Percentiles rank a stretch among this genome's conserved stretches.
These are phyloP conservation scores for Termitomyces sp. DNA, from an alignment of 768 basidiomycete species.

Conservation along the genomic window DNA sequence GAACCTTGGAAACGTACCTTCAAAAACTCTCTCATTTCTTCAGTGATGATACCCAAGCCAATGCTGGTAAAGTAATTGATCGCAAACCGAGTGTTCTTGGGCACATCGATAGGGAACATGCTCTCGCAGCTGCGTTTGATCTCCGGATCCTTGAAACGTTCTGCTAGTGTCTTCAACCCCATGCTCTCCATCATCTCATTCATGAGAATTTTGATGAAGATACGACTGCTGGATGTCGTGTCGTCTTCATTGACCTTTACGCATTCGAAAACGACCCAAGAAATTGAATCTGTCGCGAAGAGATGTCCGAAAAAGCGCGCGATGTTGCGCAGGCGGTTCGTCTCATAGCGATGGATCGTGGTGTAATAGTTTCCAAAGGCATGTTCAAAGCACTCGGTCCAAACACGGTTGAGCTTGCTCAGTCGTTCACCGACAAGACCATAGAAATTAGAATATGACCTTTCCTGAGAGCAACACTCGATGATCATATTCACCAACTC, in stretches of 20 bases:
- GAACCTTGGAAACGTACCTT: slow-evolving; percentile 51
- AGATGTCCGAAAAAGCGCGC: slow-evolving; percentile 96
- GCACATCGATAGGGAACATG: slow-evolving; percentile 96
- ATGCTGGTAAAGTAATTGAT: slow-evolving; percentile 99
- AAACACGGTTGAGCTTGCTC: slow-evolving; percentile 91
- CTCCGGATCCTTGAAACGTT: slow-evolving; percentile 87
- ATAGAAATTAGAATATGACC: slow-evolving; percentile 96
- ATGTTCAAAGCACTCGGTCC: slow-evolving; percentile 85
- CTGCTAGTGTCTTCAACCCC: slow-evolving; percentile 82
- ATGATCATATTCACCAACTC: slow-evolving; percentile 98
- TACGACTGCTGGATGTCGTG: slow-evolving; percentile 92
- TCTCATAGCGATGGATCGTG: slow-evolving; percentile 98
- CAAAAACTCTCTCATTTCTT: slow-evolving; percentile 95
- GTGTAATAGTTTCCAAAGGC: slow-evolving; percentile 89
- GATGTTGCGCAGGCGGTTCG: slow-evolving; percentile 96
- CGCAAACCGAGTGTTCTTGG: slow-evolving; percentile 92
- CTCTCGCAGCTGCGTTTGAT: slow-evolving; percentile 64
- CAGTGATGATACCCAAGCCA: slow-evolving; percentile 84
- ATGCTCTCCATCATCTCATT: slow-evolving; percentile 92
- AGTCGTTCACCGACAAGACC: slow-evolving; percentile 95
- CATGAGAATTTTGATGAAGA: slow-evolving; percentile 97
- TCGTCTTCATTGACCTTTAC: slow-evolving; percentile 97
- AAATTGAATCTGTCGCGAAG: slow-evolving; percentile 78
- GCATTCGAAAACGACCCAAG: slow-evolving; percentile 80
- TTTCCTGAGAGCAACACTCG: slow-evolving; percentile 99